Percentiles rank a stretch among this genome's conserved stretches.
phyloP scores from a whole-genome alignment of 495 filamentous ascomycete species.

The Sporormia fimetaria region DNA sequence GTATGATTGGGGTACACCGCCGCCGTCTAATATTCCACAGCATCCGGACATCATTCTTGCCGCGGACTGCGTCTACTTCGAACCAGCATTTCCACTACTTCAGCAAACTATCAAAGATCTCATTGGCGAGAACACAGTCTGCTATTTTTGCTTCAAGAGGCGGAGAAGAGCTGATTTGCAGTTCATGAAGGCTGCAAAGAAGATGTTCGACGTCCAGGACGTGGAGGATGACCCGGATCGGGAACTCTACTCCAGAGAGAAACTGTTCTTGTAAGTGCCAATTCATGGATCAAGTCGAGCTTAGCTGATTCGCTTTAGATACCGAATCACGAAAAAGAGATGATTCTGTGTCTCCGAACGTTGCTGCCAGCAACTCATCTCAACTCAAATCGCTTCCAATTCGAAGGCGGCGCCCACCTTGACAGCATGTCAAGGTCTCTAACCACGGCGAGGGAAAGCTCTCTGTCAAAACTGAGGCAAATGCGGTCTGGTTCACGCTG shows the following conservation, averaged over 20 bases:
- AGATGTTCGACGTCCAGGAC: slow-evolving; percentile 36
- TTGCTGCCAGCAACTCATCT: neutral
- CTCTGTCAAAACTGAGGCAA: too few species aligned
- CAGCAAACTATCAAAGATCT: slow-evolving; percentile 56
- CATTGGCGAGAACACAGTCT: slow-evolving; percentile 42
- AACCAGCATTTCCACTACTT: slow-evolving; percentile 83
- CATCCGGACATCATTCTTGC: slow-evolving; percentile 74
- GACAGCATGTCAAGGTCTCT: too few species aligned
- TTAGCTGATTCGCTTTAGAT: slow-evolving; percentile 5
- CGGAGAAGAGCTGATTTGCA: slow-evolving; percentile 48
- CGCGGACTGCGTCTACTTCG: slow-evolving; percentile 95
- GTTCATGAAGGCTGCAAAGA: slow-evolving; percentile 39
- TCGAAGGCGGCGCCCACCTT: too few species aligned
- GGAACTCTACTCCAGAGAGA: slow-evolving; percentile 34
- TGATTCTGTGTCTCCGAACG: neutral
- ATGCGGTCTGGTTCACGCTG: too few species aligned
- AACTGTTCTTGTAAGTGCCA: slow-evolving; percentile 37
- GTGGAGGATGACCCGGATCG: slow-evolving; percentile 36
- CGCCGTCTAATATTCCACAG: slow-evolving; percentile 37
- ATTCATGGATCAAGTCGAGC: neutral
- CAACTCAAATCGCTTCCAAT: too few species aligned
- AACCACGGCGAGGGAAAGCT: too few species aligned
- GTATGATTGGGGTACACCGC: slow-evolving; percentile 61
- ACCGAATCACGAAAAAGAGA: slow-evolving; percentile 15
- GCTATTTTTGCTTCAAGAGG: slow-evolving; percentile 95